These are phyloP conservation scores for Seminavis robusta DNA, from an alignment of 108 stramenopile genomes.

Conservation along the genomic window DNA sequence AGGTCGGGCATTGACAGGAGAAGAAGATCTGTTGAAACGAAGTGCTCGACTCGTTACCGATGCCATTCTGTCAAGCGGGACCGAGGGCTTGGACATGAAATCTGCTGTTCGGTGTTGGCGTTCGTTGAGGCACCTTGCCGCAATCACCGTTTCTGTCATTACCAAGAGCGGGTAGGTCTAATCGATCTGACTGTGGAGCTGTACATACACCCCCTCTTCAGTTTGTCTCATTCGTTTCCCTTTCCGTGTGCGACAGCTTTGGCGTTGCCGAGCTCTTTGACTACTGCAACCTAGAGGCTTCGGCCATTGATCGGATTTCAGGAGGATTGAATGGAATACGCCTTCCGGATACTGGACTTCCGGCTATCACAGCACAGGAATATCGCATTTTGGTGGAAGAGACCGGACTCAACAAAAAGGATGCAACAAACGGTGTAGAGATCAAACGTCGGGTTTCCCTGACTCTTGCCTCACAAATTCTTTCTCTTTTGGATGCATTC, in stretches of 20 bases:
- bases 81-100: conserved; percentile 52
- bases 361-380: conserved; percentile 22
- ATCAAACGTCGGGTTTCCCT: conserved; percentile 39
- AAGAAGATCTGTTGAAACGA: conserved; percentile 48
- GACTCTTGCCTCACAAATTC: conserved; percentile 54
- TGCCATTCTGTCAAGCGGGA: conserved; percentile 63
- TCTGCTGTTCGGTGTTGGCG: conserved; percentile 74
- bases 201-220: background rate
- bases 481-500: conserved; percentile 80
- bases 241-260: conserved; percentile 56
- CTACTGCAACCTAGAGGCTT: conserved; percentile 38
- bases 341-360: conserved; percentile 43
- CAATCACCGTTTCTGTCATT: conserved; percentile 60
- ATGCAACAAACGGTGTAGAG: background rate
- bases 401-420: conserved; percentile 15
- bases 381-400: conserved; percentile 5
- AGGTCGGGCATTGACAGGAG: conserved; percentile 4
- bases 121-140: conserved; percentile 65
- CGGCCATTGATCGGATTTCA: conserved; percentile 47
- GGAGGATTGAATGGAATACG: conserved; percentile 68
- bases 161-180: conserved; percentile 47
- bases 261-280: conserved; percentile 62
- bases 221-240: background rate
- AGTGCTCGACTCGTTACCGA: conserved; percentile 77
- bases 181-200: background rate